Evolutionary conservation across 305 asterid genomes (phyloP), one percentile per base, ranked within the genome.

Genomic region (Fraxinus angustifolia): DNA sequence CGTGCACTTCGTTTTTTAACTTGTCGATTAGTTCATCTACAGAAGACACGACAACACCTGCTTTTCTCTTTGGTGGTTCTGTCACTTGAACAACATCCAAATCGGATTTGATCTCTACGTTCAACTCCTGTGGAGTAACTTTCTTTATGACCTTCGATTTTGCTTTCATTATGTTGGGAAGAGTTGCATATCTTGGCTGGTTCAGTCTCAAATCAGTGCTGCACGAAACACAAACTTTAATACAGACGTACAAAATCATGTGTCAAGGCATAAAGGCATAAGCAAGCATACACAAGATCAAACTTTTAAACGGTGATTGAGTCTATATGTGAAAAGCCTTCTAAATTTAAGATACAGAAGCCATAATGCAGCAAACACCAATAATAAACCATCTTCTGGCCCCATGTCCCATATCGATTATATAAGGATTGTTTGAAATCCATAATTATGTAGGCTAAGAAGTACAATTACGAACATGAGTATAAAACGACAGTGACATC

Each of bases 91-190:
- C 89, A 68, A 91, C 81, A 87, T 95, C 97, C 80, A 95, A 68
- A 26, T 95, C 95, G 0, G 96, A 90, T 81, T 78, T 91, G 50
- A 92, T 86, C 48, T 91, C 97, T 23, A 94, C 92, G 21, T 94
- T 90, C 90, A 95, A 83, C 60, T 95, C 96, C 79, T 88, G 82
- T 0, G 93, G 97, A 75, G 91, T 93, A 6, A 90, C 73, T 84
- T 92, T 95, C 93, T 91, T 91, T 81, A 95, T 91, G 38, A 80
- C 87, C 89, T 95, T 95, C 26, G 97, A 91, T 84, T 94, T 95
- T 1, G 99, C 99, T 87, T 94, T 95, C 99, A 94, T 95, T 71
- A 95, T 95, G 89, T 95, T 95, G 0, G 98, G 98, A 60, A 95
- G 99, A 10, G 97, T 94, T 3, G 99, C 98, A 45, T 93, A 95